Conservation (phyloP, 495 filamentous ascomycete genomes). For the Daldinia bambusicola region DNA sequence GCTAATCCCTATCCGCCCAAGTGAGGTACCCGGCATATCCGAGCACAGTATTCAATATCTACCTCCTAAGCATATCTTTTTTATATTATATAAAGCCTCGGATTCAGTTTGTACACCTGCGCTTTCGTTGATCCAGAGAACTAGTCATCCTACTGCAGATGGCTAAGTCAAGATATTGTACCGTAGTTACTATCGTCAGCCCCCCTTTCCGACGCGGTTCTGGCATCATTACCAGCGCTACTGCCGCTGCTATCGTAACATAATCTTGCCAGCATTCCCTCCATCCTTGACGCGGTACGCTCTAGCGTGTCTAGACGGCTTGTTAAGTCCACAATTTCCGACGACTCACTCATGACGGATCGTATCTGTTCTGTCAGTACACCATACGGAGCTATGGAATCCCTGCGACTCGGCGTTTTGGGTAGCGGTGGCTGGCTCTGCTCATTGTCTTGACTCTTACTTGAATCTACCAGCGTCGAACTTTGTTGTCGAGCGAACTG, state of each 20-base stretch:
- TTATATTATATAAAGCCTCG: not conserved
- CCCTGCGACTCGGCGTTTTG: slow-evolving; percentile 52
- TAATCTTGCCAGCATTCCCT: slow-evolving; percentile 50
- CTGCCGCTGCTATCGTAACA: slow-evolving; percentile 15
- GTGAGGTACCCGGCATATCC: not conserved
- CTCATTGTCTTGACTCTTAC: slow-evolving; percentile 30
- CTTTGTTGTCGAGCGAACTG: slow-evolving; percentile 56
- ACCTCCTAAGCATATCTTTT: too few relatives aligned
- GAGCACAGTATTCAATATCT: too few relatives aligned
- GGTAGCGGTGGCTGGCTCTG: slow-evolving; percentile 15
- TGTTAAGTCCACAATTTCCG: slow-evolving; percentile 50
- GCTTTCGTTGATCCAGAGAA: not conserved
- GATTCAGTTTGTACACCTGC: not conserved
- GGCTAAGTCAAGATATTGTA: not conserved
- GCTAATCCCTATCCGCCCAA: not conserved
- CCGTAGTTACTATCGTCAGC: not conserved
- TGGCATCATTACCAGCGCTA: not conserved
- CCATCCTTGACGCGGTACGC: slow-evolving; percentile 51
- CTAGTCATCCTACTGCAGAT: not conserved
- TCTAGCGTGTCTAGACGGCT: slow-evolving; percentile 53
- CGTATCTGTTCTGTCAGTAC: slow-evolving; percentile 52
- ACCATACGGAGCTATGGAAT: slow-evolving; percentile 58
- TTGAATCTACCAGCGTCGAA: slow-evolving; percentile 37
- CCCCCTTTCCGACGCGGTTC: slow-evolving; percentile 10
- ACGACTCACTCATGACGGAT: slow-evolving; percentile 51